Percentiles rank a stretch among this genome's conserved stretches.
phyloP scores from a whole-genome alignment of 2,329 filamentous ascomycete genomes.

The Verticillium longisporum region DNA sequence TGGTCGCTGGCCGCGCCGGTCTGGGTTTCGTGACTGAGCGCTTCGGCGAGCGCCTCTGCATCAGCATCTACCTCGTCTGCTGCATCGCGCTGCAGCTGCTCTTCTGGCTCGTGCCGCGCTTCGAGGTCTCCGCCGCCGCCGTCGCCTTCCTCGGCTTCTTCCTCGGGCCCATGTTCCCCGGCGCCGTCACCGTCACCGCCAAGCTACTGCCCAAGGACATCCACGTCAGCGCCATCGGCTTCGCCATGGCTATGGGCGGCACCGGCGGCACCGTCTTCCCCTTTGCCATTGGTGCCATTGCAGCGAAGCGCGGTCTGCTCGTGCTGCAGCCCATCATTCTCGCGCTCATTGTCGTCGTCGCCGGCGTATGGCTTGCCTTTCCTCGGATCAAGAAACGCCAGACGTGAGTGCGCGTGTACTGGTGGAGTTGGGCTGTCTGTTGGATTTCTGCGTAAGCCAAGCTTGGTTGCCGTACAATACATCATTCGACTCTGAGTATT shows the following conservation, averaged over 20 bases:
- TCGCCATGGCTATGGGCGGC: conserved; percentile 66
- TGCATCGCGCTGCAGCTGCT: conserved; percentile 58
- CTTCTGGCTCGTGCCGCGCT: conserved; percentile 50
- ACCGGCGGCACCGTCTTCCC: conserved; percentile 58
- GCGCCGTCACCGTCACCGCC: conserved; percentile 62
- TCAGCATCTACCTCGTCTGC: conserved; percentile 53
- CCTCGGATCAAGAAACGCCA: conserved; percentile 26
- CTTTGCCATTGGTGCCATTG: conserved; percentile 57
- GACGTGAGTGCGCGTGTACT: background rate
- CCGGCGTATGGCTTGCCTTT: conserved; percentile 27
- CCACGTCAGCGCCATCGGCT: conserved; percentile 67
- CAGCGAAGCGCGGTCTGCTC: conserved; percentile 38
- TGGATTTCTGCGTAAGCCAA: no score
- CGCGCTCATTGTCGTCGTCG: conserved; percentile 29
- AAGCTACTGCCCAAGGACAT: conserved; percentile 63
- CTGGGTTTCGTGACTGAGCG: conserved; percentile 65
- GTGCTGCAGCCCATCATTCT: conserved; percentile 45
- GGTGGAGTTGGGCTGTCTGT: no score
- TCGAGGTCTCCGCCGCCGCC: conserved; percentile 50
- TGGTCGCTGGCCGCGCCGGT: conserved; percentile 60
- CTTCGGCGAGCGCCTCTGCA: conserved; percentile 56
- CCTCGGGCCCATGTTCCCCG: conserved; percentile 67
- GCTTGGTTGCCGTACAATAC: no score
- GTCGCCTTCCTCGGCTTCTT: conserved; percentile 68
- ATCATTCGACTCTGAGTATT: no score